Conservation (phyloP, 1,139 yeast genomes). For the Casaregolazyma lundiana region DNA sequence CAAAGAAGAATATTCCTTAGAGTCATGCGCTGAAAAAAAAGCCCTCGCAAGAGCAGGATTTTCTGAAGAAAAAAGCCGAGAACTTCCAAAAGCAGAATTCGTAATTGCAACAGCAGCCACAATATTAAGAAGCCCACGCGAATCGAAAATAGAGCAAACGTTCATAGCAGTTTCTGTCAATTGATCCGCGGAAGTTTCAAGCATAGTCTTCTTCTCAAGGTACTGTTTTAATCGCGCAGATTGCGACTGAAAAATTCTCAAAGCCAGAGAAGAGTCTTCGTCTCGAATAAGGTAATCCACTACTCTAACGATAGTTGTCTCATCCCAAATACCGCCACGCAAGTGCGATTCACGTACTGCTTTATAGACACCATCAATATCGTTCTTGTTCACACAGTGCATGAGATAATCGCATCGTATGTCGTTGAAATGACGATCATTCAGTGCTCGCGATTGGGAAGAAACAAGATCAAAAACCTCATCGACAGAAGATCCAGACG, state of each 20-base stretch:
- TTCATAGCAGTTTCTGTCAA: constrained; percentile 18
- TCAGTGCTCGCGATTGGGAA: constrained; percentile 17
- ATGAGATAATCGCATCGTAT: constrained; percentile 24
- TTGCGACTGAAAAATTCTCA: constrained; percentile 24
- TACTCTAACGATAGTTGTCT: constrained; percentile 27
- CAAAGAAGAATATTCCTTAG: constrained; percentile 8
- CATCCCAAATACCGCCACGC: constrained; percentile 32
- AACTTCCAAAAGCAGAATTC: constrained; percentile 21
- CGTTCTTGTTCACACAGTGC: constrained; percentile 20
- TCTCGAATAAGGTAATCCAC: constrained; percentile 19
- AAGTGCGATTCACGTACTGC: constrained; percentile 32
- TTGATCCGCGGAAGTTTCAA: constrained; percentile 11
- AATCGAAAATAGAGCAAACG: constrained; percentile 15
- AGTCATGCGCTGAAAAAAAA: constrained; percentile 7
- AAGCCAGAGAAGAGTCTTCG: constrained; percentile 24
- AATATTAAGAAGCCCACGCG: constrained; percentile 13
- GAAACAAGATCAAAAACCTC: constrained; percentile 29
- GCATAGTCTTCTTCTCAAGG: constrained; percentile 2
- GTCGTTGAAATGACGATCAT: constrained; percentile 16
- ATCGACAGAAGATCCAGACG: constrained; percentile 19
- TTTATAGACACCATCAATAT: constrained; percentile 24
- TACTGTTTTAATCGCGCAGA: constrained; percentile 15
- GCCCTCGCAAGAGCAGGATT: constrained; percentile 19
- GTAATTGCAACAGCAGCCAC: constrained; percentile 19
- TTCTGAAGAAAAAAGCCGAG: constrained; percentile 19